A percentile compares a stretch with the other conserved stretches of the same genome.
Conservation (phyloP, 345 rosid genomes). For the Streptanthus diversifolius region DNA sequence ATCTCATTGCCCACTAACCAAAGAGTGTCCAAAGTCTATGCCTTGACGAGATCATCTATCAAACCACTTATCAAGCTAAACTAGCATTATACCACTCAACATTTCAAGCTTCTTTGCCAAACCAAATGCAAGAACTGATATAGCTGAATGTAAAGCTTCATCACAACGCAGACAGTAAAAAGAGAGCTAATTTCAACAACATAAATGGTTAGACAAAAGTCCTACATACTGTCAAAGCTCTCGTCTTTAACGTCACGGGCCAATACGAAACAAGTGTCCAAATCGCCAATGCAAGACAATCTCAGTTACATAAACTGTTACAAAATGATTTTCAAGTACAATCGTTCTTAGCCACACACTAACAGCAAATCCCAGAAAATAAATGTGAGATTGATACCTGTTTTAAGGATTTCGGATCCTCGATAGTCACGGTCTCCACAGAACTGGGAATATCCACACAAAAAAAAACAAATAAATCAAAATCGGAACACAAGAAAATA, state of each 20-base stretch:
- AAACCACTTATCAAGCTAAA: not conserved
- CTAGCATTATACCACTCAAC: not conserved
- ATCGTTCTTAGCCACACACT: not conserved
- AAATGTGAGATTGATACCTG: slow-evolving; percentile 39
- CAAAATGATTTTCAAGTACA: not conserved
- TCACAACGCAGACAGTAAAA: not conserved
- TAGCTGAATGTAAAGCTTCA: slow-evolving; percentile 4
- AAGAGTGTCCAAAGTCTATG: not conserved
- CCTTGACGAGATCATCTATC: not conserved
- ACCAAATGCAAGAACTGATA: not conserved
- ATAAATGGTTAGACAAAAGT: not conserved
- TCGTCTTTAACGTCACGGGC: not conserved
- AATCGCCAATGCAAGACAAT: not conserved
- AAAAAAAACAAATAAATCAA: not conserved
- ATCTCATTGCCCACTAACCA: not conserved
- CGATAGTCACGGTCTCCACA: slow-evolving; percentile 54
- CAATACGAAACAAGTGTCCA: not conserved
- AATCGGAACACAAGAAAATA: not conserved
- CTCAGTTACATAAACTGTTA: not conserved
- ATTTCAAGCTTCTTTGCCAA: not conserved
- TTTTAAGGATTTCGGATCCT: slow-evolving; percentile 76
- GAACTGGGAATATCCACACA: slow-evolving; percentile 39
- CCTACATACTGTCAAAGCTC: not conserved
- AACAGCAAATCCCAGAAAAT: not conserved
- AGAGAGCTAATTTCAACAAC: not conserved